Base-by-base conservation (phyloP, 106 monocot species). In the Dendrobium nobile region DNA sequence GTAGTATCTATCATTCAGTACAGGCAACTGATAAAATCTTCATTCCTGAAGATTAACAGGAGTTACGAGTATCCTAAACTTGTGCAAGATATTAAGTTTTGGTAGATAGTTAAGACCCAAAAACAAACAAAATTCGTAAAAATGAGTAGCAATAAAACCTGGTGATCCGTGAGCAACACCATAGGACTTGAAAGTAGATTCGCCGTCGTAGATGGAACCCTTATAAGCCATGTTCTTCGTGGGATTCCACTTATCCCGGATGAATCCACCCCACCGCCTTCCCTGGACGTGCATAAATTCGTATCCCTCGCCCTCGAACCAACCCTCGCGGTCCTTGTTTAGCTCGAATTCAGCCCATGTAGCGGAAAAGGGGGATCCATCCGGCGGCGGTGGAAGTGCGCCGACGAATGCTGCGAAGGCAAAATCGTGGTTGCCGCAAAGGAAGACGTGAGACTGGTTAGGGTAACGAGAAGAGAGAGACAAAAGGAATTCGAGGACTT, bases 361-460 rank as follows among this genome's bases (percentile, higher is more conserved):
- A 73, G 82, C 85, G 22, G 75, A 68, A 80, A 90, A 88, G 28
- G 77, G 75, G 55, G 90, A 84, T 13, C 89, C 85, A 55, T 85
- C 86, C 67, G 89, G 89, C 43, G 92, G 89, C 72, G 88, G 85
- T 17, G 95, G 91, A 54, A 99, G 87, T n/a, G 90, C 90, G 26
- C 86, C 89, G 72, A 99, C 87, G 85, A 99, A 99, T 70, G 99
- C 95, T 26, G 99, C 87, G 85, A 99, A 95, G 86, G 99, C 99
- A 44, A 99, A 22, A 80, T 99, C 99, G 84, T 99, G 99, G 90
- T 99, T 99, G 54, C 99, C 99, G 82, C 93, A 92, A 73, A 99
- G 93, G 86, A 92, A 99, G 45, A 90, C 99, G 85, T 95, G 95
- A 74, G 79, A 75, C 81, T 99, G 99, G 61, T 78, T 51, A 4